Evolutionary conservation across 225 moss, liverwort and hornwort genomes (phyloP).

Genomic region (Straminergon stramineum): DNA sequence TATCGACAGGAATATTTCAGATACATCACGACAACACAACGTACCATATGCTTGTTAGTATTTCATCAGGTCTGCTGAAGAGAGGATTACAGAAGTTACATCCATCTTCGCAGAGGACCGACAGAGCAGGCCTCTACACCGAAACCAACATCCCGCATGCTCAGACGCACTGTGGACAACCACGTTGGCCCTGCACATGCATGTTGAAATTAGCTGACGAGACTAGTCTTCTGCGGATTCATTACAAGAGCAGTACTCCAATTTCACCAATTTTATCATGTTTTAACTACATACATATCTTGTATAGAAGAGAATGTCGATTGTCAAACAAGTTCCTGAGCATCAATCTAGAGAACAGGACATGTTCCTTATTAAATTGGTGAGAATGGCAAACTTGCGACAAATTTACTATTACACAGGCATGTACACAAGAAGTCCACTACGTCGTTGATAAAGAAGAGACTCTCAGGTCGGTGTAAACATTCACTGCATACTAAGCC

Average conservation of each 20-base stretch:
- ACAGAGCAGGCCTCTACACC: too few relatives aligned
- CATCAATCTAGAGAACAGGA: not conserved
- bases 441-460: not conserved
- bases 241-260: too few relatives aligned
- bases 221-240: too few relatives aligned
- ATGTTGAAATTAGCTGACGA: too few relatives aligned
- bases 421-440: too few relatives aligned
- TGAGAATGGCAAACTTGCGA: not conserved
- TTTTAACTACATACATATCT: too few relatives aligned
- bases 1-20: not conserved
- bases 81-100: too few relatives aligned
- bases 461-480: accelerated
- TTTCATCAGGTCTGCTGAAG: not conserved
- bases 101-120: not conserved
- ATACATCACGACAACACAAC: not conserved
- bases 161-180: not conserved
- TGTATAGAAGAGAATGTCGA: accelerated
- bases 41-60: not conserved
- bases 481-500: too few relatives aligned
- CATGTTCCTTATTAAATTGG: accelerated
- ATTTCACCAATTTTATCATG: too few relatives aligned
- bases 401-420: too few relatives aligned
- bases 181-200: not conserved
- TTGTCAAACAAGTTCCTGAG: too few relatives aligned
- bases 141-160: not conserved